Evolutionary conservation across 495 filamentous ascomycete species (phyloP), one percentile per base, ranked within the genome.

Genomic region (Pseudomonodictys pantanalensis): DNA sequence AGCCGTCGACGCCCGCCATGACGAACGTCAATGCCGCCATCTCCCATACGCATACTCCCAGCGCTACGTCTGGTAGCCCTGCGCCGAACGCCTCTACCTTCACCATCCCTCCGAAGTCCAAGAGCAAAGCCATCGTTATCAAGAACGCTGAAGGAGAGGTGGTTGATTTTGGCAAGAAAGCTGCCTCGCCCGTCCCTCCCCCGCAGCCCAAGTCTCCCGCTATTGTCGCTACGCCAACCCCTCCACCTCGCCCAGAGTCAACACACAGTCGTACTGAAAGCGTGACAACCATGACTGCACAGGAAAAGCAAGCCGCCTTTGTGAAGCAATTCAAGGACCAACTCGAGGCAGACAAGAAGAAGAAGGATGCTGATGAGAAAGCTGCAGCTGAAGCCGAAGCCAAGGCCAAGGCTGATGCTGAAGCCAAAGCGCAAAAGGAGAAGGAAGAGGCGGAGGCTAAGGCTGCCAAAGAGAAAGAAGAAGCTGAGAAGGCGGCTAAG

Each of bases 61-160:
- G 78, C 44, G 84, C 81, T 47, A 78, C 76, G 64, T 81, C 78
- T 56, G 75, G 77, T 5, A 82, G 78, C 62, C 79, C 83, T 3
- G 68, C 70, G 32, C 74, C 73, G 0, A 41, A 45, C 30, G 50
- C 68, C 15, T 80, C 72, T 4, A 68, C 74, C 49, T 85, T 84
- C 57, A 70, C 82, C 29, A 78, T 82, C 26, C 83, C 82, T 1
- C 66, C 75, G 3, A 72, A 72, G 53, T 87, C 83, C 69, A 87
- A 85, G 73, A 87, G 78, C 64, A 78, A 84, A 1, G 80, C 77
- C 0, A 85, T 95, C 46, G 76, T 83, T 35, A 95, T 97, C 76
- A 92, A 88, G 76, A 85, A 90, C 59, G 77, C 87, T 1, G 78
- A 83, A 41, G 91, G 88, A 52, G 87, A 89, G 69, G 81, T 69